Evolutionary conservation across 805 yeast genomes (phyloP).

Genomic region (Debaryomyces prosopidis): DNA sequence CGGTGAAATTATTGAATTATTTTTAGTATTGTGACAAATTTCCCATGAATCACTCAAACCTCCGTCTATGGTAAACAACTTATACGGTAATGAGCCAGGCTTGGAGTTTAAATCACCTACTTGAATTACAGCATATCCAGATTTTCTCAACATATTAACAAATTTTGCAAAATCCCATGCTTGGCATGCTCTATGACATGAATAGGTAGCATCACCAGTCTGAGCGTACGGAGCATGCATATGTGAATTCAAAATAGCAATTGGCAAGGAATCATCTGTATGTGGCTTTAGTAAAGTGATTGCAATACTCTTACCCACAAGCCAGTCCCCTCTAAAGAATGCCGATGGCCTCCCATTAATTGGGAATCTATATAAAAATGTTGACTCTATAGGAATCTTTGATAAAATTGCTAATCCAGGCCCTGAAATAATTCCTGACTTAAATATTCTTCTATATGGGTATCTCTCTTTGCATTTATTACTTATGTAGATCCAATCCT

Average conservation of each 20-base stretch:
- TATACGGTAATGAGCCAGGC: slow-evolving; percentile 83
- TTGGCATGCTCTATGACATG: slow-evolving; percentile 89
- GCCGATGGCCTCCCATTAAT: slow-evolving; percentile 95
- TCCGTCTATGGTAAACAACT: slow-evolving; percentile 68
- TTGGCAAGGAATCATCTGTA: slow-evolving; percentile 45
- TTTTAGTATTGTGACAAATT: slow-evolving; percentile 43
- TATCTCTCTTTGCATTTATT: slow-evolving; percentile 43
- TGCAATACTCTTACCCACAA: slow-evolving; percentile 87
- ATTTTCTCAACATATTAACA: slow-evolving; percentile 56
- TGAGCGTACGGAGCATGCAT: slow-evolving; percentile 91
- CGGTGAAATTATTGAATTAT: slow-evolving; percentile 20
- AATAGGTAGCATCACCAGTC: slow-evolving; percentile 84
- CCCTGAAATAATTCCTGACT: slow-evolving; percentile 84
- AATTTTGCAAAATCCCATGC: slow-evolving; percentile 91
- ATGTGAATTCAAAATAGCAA: slow-evolving; percentile 87
- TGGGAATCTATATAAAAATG: slow-evolving; percentile 82
- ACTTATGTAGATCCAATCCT: slow-evolving; percentile 74
- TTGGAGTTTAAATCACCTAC: slow-evolving; percentile 93
- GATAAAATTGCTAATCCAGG: slow-evolving; percentile 90
- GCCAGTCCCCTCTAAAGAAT: slow-evolving; percentile 94
- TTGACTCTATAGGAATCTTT: slow-evolving; percentile 75
- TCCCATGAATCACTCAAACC: slow-evolving; percentile 84
- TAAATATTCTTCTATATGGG: slow-evolving; percentile 70
- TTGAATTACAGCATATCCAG: slow-evolving; percentile 83
- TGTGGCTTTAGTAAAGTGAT: slow-evolving; percentile 63